Base-by-base conservation (phyloP, 1,139 yeast genomes). In the Pneumocystis jirovecii region DNA sequence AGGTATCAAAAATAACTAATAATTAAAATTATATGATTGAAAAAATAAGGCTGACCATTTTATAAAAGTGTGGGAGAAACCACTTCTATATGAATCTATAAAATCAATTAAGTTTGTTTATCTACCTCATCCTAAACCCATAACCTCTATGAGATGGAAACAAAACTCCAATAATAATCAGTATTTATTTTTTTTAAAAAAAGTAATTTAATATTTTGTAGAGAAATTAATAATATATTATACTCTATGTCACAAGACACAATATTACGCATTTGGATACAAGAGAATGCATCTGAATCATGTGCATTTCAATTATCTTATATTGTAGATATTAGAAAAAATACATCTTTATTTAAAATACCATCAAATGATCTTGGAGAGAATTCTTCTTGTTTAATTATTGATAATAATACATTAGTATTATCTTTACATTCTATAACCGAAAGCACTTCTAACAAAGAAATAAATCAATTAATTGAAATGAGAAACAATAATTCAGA, bases 91-190 rank as follows among this genome's bases (percentile, higher is more conserved):
- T 25, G 34, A 50, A 50, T 29, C 57, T 25, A 15, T 25, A 25
- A 15, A 50, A 50, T 50, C 56, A 44, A 1, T 44, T 44, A 44
- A 19, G 6, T 12, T 44, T 50, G 10, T 50, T 50, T 86, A 87
- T 71, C 75, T 89, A 34, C 81, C 83, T 17, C 96, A 88, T 71
- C 84, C 86, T 0, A 73, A 80, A 0, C 80, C 81, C 66, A 83
- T 90, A 1, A 78, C 83, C 0, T 78, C 79, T 61, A 73, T 83
- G 37, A 75, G 83, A 65, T 85, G 89, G 89, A 80, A 83, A 67
- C 72, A 70, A 12, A 71, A 73, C 21, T 70, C 71, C 50, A 70
- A 71, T 12, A 64, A 68, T 15, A 67, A 71, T n/a, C 69, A 69
- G 34, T 50, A 50, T 12, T 50, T 50, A 10, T 25, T 50, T 5